Conservation (phyloP, 2,329 filamentous ascomycete genomes). For the Rachicladosporium sp. region DNA sequence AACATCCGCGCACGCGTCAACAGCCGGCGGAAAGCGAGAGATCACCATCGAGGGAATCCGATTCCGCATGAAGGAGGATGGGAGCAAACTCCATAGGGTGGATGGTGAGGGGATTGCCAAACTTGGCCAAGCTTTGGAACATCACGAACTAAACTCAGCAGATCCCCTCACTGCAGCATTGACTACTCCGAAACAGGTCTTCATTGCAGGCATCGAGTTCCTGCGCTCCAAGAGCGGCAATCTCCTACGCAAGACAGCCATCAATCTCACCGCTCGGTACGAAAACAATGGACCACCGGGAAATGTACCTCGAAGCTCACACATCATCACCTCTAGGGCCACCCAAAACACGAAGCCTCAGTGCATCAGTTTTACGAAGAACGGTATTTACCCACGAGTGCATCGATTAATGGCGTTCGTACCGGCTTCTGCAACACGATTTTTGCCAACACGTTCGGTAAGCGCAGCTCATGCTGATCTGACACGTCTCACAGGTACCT, state of each 20-base stretch:
- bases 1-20: background rate
- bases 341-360: slow-evolving; percentile 8
- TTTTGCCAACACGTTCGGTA: slow-evolving; percentile 8
- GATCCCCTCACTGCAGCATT: slow-evolving; percentile 12
- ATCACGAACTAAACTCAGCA: slow-evolving; percentile 9
- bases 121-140: background rate
- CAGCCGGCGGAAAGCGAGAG: slow-evolving; percentile 34
- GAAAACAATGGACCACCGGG: background rate
- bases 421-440: slow-evolving; percentile 1
- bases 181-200: slow-evolving; percentile 60
- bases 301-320: background rate
- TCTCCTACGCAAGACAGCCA: slow-evolving; percentile 47
- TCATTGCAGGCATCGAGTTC: slow-evolving; percentile 68
- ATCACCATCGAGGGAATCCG: slow-evolving; percentile 58
- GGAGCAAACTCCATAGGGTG: slow-evolving; percentile 68
- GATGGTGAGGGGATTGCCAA: slow-evolving; percentile 45
- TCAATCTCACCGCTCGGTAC: slow-evolving; percentile 12
- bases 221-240: slow-evolving; percentile 80
- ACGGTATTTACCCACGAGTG: slow-evolving; percentile 15
- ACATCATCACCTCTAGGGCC: background rate
- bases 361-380: slow-evolving; percentile 23
- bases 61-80: slow-evolving; percentile 62
- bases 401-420: slow-evolving; percentile 1
- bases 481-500: slow-evolving; percentile 52
- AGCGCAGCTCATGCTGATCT: slow-evolving; percentile 10